Base-by-base conservation (phyloP, 768 basidiomycete species). In the Suillus cothurnatus region DNA sequence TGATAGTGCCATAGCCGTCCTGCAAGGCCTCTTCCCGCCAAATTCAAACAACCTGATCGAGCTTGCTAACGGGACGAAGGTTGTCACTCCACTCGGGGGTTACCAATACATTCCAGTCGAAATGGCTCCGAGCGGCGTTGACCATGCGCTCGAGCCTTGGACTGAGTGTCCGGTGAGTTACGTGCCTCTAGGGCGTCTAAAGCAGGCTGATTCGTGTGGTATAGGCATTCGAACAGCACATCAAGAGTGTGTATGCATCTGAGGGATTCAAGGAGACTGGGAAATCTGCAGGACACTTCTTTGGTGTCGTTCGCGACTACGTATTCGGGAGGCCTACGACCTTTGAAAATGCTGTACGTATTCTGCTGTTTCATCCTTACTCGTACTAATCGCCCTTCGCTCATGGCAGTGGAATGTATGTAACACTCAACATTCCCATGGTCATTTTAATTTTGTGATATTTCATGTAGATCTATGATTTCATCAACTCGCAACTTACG, bases 101-200 rank as follows among this genome's bases (percentile, higher is more conserved):
- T 95, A 94, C 77, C 92, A 94, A 78, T 95, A 95, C 69, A 85
- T 95, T 62, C 91, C 93, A 36, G 90, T 95, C 59, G 91, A 93
- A 74, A 73, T 76, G 74, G 50, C 64, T 19, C 57, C 71, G 1
- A 70, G 71, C 57, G 67, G 68, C 63, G 89, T 91, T 66, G 91
- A 93, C 74, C 86, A 88, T 70, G 90, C 90, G 63, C 79, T 94
- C 68, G 91, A 94, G 78, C 88, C 88, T 61, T 94, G 91, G 91
- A 85, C 84, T 8, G 79, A 83, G 65, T 88, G 87, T 74, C 83
- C 85, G 28, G 85, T 86, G 67, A 61, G 80, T 68, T 45, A 41
- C 55, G 58, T 52, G 69, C 66, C 7, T 45, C 23, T 14, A 49
- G 11, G 43, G 56, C n/a, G 1, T 69, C 69, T 38, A 61, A n/a